These are phyloP conservation scores for Chara braunii DNA, from an alignment of 139 green algal genomes.

Conservation along the genomic window DNA sequence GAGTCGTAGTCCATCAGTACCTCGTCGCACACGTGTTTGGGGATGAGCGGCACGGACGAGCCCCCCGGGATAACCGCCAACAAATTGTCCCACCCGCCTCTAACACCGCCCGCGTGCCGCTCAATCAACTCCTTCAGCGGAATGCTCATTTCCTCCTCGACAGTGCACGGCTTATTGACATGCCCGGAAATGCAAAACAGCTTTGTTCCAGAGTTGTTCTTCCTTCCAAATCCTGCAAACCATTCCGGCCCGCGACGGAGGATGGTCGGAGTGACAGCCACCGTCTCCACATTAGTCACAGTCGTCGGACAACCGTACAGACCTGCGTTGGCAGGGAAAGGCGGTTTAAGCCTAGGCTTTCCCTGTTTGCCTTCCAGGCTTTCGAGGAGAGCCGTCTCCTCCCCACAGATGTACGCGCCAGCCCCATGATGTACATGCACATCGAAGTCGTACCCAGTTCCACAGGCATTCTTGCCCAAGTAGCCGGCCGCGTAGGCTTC, in stretches of 20 bases:
- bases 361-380: neutral
- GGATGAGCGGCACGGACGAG: neutral
- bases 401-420: neutral
- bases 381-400: neutral
- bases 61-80: neutral
- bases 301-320: neutral
- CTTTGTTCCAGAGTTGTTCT: neutral
- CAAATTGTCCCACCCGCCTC: neutral
- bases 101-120: neutral
- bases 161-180: neutral
- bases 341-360: neutral
- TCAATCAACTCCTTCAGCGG: neutral
- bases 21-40: neutral
- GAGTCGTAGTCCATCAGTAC: neutral
- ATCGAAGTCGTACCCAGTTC: neutral
- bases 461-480: neutral
- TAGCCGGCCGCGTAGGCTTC: neutral
- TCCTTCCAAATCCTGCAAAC: neutral
- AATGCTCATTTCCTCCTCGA: neutral
- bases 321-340: neutral
- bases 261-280: neutral
- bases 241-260: neutral
- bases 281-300: neutral
- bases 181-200: neutral
- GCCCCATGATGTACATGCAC: neutral